phyloP scores from a whole-genome alignment of 192 early-diverging fungal genomes.

The Helicostylum pulchrum region DNA sequence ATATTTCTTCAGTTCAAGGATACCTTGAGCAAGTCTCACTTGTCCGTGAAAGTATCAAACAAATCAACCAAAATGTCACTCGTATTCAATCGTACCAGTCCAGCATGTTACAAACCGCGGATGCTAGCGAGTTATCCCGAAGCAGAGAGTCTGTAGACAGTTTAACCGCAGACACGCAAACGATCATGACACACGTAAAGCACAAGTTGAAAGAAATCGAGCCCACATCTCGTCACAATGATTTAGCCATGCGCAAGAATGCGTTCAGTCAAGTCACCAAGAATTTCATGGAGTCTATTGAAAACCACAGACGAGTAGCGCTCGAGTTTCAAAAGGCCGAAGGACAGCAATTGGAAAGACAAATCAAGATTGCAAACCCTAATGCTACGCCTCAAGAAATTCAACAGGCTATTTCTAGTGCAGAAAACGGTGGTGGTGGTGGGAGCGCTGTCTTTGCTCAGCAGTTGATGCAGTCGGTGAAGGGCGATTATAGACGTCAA shows the following conservation, averaged over 20 bases:
- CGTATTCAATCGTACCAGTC: slow-evolving; percentile 23
- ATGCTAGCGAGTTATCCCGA: slow-evolving; percentile 24
- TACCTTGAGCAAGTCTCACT: slow-evolving; percentile 28
- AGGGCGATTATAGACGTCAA: slow-evolving; percentile 38
- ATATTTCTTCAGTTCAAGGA: slow-evolving; percentile 19
- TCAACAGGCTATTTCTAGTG: slow-evolving; percentile 49
- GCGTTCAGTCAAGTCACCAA: slow-evolving; percentile 31
- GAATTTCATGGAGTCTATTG: slow-evolving; percentile 32
- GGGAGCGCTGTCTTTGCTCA: slow-evolving; percentile 56
- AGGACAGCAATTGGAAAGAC: slow-evolving; percentile 31
- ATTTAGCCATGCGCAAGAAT: slow-evolving; percentile 35
- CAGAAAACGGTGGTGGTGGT: slow-evolving; percentile 37
- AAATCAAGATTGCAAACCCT: slow-evolving; percentile 43
- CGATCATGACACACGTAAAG: slow-evolving; percentile 28
- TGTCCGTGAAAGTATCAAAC: slow-evolving; percentile 24
- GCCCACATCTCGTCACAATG: slow-evolving; percentile 21
- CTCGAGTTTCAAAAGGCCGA: slow-evolving; percentile 35
- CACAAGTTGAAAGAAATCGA: slow-evolving; percentile 33
- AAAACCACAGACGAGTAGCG: slow-evolving; percentile 27
- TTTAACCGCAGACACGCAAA: slow-evolving; percentile 25
- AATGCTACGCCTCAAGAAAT: slow-evolving; percentile 59
- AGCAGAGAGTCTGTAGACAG: neutral
- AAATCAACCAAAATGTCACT: slow-evolving; percentile 27
- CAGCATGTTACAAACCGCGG: slow-evolving; percentile 28
- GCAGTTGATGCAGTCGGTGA: slow-evolving; percentile 51